Percentiles rank a stretch among this genome's conserved stretches.
Conservation (phyloP, 352 stramenopile species). For the Ophiocytium majus region DNA sequence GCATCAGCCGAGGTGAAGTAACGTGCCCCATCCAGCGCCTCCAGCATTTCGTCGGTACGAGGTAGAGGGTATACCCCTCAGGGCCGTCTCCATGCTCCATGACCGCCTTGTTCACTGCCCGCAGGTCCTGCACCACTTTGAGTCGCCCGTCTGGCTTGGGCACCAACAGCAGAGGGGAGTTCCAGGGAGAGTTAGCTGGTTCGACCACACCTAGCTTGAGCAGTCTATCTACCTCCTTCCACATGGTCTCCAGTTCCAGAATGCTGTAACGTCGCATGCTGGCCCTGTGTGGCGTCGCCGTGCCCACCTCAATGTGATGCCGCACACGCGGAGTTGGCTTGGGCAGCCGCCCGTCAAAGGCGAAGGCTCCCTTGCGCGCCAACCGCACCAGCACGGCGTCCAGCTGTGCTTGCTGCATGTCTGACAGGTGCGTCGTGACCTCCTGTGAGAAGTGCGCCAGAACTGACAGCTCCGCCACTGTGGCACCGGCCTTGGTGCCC, state of each 20-base stretch:
- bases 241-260: neutral
- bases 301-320: neutral
- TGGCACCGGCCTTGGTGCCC: too few relatives aligned
- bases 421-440: neutral
- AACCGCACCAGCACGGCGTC: neutral
- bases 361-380: neutral
- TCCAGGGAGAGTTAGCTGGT: neutral
- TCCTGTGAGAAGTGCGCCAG: neutral
- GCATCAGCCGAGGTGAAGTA: neutral
- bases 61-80: neutral
- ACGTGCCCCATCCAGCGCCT: neutral
- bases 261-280: neutral
- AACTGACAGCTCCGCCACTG: neutral
- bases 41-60: neutral
- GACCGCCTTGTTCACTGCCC: neutral
- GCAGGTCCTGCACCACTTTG: neutral
- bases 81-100: neutral
- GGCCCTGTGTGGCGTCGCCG: too few relatives aligned
- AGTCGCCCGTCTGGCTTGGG: neutral
- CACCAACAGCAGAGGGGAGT: neutral
- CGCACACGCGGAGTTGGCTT: neutral
- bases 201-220: neutral
- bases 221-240: neutral
- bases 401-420: neutral
- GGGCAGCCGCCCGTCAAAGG: neutral